phyloP scores from a whole-genome alignment of 257 asterid species.

The Solanum medicagineum region DNA sequence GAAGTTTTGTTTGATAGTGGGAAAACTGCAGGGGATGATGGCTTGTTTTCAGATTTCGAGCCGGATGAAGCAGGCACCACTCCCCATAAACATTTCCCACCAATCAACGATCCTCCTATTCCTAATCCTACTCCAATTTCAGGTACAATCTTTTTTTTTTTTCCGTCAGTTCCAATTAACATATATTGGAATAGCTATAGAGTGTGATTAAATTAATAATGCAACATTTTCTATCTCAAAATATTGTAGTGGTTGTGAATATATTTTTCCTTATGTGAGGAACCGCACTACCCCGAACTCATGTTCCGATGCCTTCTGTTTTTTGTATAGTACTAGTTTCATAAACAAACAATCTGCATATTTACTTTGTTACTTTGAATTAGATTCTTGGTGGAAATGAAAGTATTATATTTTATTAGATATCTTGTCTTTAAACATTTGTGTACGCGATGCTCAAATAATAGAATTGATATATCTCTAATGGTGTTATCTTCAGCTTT shows the following conservation, averaged over 20 bases:
- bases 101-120: constrained; percentile 18
- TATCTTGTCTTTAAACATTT: not conserved
- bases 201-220: not conserved
- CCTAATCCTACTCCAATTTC: constrained; percentile 58
- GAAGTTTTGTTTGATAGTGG: constrained; percentile 77
- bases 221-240: not conserved
- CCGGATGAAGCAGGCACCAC: constrained; percentile 36
- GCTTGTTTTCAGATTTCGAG: constrained; percentile 78
- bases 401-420: not conserved
- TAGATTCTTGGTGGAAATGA: not conserved
- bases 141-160: constrained; percentile 14
- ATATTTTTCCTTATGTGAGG: not conserved
- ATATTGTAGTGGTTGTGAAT: not conserved
- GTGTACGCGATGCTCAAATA: not conserved
- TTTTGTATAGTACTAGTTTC: not conserved
- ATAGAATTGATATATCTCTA: not conserved
- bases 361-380: not conserved
- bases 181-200: not conserved
- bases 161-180: not conserved
- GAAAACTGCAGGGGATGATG: constrained; percentile 62
- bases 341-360: not conserved
- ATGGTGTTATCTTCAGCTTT: not conserved
- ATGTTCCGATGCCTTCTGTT: not conserved
- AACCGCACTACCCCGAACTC: not conserved
- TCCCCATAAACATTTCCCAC: constrained; percentile 12